Conservation (phyloP, 306 rosid species). For the Pterocarpus santalinus region DNA sequence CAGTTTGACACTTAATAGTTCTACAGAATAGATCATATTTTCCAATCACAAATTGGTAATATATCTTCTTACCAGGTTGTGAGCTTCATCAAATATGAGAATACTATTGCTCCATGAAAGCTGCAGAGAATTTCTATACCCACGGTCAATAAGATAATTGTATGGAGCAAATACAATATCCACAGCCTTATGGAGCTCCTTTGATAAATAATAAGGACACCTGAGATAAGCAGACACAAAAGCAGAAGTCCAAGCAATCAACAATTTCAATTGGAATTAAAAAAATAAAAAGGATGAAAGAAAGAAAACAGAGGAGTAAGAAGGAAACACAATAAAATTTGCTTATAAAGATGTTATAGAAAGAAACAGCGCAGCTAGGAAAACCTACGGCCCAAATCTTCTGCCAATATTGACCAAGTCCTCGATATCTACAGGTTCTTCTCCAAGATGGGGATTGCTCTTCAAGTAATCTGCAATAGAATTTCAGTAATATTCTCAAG, state of each 20-base stretch:
- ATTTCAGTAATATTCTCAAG: constrained; percentile 41
- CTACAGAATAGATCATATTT: constrained; percentile 40
- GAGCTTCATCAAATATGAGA: constrained; percentile 98
- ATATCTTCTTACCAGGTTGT: constrained; percentile 75
- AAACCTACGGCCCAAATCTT: constrained; percentile 85
- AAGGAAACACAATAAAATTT: constrained; percentile 21
- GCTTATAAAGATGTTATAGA: constrained; percentile 15
- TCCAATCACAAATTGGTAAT: constrained; percentile 37
- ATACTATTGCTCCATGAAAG: constrained; percentile 77
- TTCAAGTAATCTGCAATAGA: constrained; percentile 70
- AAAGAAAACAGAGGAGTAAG: constrained; percentile 1
- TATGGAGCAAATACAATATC: constrained; percentile 94
- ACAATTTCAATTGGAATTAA: constrained; percentile 29
- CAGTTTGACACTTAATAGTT: constrained; percentile 13
- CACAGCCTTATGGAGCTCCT: constrained; percentile 82
- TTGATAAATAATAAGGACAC: constrained; percentile 92
- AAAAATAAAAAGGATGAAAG: background rate
- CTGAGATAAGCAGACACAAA: constrained; percentile 57
- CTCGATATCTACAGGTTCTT: constrained; percentile 93
- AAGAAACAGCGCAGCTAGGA: constrained; percentile 41
- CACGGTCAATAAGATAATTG: constrained; percentile 91
- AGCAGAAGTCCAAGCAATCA: constrained; percentile 41
- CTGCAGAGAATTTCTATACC: constrained; percentile 60
- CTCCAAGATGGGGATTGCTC: constrained; percentile 84
- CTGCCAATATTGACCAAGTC: constrained; percentile 90